Percentiles rank a stretch among this genome's conserved stretches.
Evolutionary conservation across 495 filamentous ascomycete genomes (phyloP).

Genomic region (Xylaria longipes): DNA sequence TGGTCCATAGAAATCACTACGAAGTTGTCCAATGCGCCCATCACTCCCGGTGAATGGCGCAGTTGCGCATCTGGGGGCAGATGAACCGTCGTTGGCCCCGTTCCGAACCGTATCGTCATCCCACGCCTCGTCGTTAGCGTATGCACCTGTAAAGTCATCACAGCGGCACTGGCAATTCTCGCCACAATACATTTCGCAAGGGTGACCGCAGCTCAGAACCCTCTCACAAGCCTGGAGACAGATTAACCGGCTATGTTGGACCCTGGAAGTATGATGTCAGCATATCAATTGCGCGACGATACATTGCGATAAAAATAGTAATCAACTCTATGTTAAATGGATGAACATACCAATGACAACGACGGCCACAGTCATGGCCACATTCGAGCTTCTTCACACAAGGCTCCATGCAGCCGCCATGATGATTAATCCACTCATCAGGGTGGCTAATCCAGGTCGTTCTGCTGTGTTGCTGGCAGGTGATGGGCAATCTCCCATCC

Average conservation of each 20-base stretch:
- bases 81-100: background rate
- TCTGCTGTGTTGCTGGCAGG: slow-evolving; percentile 47
- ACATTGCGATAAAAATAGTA: slow-evolving; percentile 17
- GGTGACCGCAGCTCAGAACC: slow-evolving; percentile 68
- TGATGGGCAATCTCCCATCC: slow-evolving; percentile 43
- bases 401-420: slow-evolving; percentile 63
- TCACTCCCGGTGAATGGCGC: slow-evolving; percentile 27
- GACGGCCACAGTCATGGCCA: slow-evolving; percentile 50
- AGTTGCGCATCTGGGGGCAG: background rate
- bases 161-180: slow-evolving; percentile 48
- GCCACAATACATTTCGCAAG: slow-evolving; percentile 51
- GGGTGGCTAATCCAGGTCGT: slow-evolving; percentile 49
- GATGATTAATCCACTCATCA: slow-evolving; percentile 58
- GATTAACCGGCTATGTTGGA: slow-evolving; percentile 64
- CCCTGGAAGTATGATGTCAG: slow-evolving; percentile 56
- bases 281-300: background rate
- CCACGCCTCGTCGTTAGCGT: slow-evolving; percentile 31
- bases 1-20: background rate
- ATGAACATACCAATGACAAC: slow-evolving; percentile 53
- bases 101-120: background rate
- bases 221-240: slow-evolving; percentile 69
- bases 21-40: slow-evolving; percentile 15
- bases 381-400: slow-evolving; percentile 56
- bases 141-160: slow-evolving; percentile 37
- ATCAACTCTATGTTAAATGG: background rate